A percentile compares a stretch with the other conserved stretches of the same genome.
Evolutionary conservation across 164 flowering plant genomes (phyloP).

Genomic region (Warburgia ugandensis): DNA sequence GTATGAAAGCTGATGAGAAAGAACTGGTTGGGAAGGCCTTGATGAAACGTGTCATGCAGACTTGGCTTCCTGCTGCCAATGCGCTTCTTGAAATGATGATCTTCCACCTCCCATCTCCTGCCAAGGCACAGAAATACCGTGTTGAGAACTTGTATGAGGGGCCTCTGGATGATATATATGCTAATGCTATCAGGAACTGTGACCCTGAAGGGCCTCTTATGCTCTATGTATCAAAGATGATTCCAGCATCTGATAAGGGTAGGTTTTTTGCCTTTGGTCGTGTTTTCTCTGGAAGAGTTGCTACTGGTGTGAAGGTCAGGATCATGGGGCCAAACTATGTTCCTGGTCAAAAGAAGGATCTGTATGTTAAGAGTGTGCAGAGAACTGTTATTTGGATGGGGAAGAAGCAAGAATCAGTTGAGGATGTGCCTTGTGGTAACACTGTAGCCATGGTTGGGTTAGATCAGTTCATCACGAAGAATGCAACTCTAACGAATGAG

Average conservation of each 20-base stretch:
- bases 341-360: conserved; percentile 28
- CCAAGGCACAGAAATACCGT: conserved; percentile 27
- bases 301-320: conserved; percentile 29
- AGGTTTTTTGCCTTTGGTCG: conserved; percentile 33
- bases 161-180: conserved; percentile 29
- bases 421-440: conserved; percentile 36
- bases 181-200: conserved; percentile 28
- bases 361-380: conserved; percentile 29
- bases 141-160: conserved; percentile 33
- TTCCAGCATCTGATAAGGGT: conserved; percentile 32
- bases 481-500: conserved; percentile 31
- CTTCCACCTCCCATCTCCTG: conserved; percentile 31
- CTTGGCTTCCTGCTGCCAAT: conserved; percentile 25
- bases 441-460: conserved; percentile 27
- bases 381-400: conserved; percentile 38
- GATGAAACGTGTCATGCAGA: conserved; percentile 36
- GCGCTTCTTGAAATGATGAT: conserved; percentile 33
- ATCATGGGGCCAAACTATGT: conserved; percentile 32
- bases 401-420: conserved; percentile 30
- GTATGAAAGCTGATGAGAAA: conserved; percentile 28
- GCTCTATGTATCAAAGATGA: conserved; percentile 33
- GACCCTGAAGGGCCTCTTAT: conserved; percentile 30
- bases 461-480: conserved; percentile 33
- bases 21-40: conserved; percentile 25
- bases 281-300: conserved; percentile 27